Base-by-base conservation (phyloP, 2,329 filamentous ascomycete genomes). In the Alternaria hordeiaustralica region DNA sequence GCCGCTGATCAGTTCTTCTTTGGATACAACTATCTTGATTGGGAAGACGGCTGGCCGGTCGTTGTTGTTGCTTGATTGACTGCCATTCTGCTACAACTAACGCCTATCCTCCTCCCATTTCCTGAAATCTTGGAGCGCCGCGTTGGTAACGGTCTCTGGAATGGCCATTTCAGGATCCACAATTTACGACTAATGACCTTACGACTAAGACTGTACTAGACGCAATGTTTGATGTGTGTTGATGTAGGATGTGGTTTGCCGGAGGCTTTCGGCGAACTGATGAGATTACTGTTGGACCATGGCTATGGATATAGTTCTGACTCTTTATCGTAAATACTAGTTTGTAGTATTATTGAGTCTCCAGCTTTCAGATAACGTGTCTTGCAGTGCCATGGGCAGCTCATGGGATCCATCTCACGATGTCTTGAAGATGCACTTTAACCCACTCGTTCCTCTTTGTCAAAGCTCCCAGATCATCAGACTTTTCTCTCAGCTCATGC, bases 11-110 rank as follows among this genome's bases (percentile, higher is more conserved):
- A 78, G 18, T 77, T 76, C 23, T 65, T 67, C 8, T 77, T 77
- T 55, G 75, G 75, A 1, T 76, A 70, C 60, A 78, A 78, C 28
- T 77, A 72, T 36, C 58, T 78, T 4, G 69, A 74, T n/a, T 76
- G 73, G 64, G 45, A 55, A 10, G 53, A 68, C 21, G 76, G 74
- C 4, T 78, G 76, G 75, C 75, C 75, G n/a, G 70, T 73, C 6
- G 58, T 73, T 26, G 70, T 71, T 11, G 45, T 4, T 49, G 36
- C 61, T 20, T 61, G 28, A 57, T 43, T 3, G 23, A 43, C 15
- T 11, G 15, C 15, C 26, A 11, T n/a, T n/a, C 7, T 21, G 20
- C 15, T 6, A 23, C 15, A 20, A 13, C 49, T n/a, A 8, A 11
- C 28, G 20, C 13, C 28, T 26, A 3, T 4, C n/a, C 8, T 11